phyloP scores from a whole-genome alignment of 1,139 yeast genomes.

The Hansenula lynferdii region DNA sequence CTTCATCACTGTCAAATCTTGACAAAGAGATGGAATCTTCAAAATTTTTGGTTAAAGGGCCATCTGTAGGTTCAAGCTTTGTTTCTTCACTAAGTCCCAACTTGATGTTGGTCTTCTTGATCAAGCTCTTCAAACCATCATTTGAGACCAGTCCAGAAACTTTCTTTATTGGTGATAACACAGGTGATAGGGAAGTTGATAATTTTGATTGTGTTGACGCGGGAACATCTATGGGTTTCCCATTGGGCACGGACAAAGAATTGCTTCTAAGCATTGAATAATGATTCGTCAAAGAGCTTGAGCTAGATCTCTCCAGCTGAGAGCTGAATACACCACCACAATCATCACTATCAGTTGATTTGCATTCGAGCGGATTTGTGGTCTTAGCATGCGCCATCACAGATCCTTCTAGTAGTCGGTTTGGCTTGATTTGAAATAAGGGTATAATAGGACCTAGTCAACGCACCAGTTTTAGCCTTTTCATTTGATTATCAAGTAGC shows the following conservation, averaged over 20 bases:
- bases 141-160: background rate
- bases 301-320: constrained; percentile 1
- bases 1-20: constrained; percentile 4
- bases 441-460: no score
- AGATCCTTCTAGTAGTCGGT: background rate
- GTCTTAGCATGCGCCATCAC: background rate
- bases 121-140: constrained; percentile 9
- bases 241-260: constrained; percentile 3
- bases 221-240: background rate
- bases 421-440: no score
- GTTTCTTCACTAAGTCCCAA: background rate
- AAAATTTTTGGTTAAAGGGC: constrained; percentile 21
- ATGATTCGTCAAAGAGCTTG: constrained; percentile 12
- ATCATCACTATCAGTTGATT: background rate
- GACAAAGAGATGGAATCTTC: constrained; percentile 9
- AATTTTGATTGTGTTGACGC: background rate
- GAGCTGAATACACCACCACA: background rate
- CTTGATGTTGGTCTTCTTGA: constrained; percentile 10
- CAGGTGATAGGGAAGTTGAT: constrained; percentile 3
- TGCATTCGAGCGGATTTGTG: background rate
- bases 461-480: no score
- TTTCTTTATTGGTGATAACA: constrained; percentile 7
- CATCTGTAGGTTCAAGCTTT: constrained; percentile 12
- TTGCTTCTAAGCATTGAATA: constrained; percentile 13
- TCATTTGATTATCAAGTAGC: no score